Conservation (phyloP, 129 eudicot species). For the Rutidosis leptorrhynchoides region DNA sequence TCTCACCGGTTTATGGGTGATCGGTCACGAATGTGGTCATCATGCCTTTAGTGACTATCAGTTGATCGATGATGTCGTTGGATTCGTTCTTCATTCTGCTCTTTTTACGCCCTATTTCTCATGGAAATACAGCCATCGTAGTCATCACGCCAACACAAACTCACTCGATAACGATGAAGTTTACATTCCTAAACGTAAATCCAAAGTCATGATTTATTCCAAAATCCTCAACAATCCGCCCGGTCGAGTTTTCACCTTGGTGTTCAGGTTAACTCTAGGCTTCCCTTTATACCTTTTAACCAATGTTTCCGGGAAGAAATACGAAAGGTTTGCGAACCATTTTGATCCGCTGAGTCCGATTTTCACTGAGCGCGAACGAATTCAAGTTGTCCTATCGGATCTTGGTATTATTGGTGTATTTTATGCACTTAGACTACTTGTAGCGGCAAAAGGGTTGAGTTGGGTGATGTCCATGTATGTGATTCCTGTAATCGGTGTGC, state of each 20-base stretch:
- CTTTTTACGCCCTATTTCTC: not conserved
- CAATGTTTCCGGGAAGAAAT: conserved; percentile 17
- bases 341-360: conserved; percentile 14
- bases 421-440: not conserved
- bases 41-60: not conserved
- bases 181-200: not conserved
- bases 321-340: conserved; percentile 20
- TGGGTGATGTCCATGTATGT: not conserved
- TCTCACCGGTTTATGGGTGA: conserved; percentile 16
- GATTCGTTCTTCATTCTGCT: conserved; percentile 3
- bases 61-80: not conserved
- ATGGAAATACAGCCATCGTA: conserved; percentile 9
- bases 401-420: not conserved
- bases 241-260: conserved; percentile 7
- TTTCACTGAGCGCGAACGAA: conserved; percentile 2
- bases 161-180: conserved; percentile 6
- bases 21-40: conserved; percentile 3
- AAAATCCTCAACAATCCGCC: conserved; percentile 7
- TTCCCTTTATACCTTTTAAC: conserved; percentile 19
- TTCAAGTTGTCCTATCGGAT: conserved; percentile 2
- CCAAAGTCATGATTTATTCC: not conserved
- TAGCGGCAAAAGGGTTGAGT: not conserved
- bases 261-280: conserved; percentile 2
- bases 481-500: not conserved
- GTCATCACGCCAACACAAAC: conserved; percentile 3